Evolutionary conservation across 805 yeast species (phyloP), one percentile per base, ranked within the genome.

Genomic region (Zygosaccharomyces kombuchaensis): DNA sequence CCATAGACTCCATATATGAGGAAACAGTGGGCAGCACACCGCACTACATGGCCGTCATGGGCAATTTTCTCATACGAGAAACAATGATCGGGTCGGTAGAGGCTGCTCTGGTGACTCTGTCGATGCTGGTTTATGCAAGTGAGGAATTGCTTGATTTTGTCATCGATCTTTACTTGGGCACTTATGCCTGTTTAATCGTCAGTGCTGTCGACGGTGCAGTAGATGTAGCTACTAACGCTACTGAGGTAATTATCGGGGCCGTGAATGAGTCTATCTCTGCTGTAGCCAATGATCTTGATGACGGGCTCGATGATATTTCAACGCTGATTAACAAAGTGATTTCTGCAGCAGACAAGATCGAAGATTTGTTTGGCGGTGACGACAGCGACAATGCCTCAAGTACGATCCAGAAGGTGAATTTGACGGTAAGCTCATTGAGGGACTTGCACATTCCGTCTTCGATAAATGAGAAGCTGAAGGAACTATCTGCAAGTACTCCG

Each of bases 121-220:
- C 71, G 1, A 46, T 80, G 39, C 55, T 79, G 9, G 59, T 87
- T 0, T 75, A 78, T 0, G 83, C 80, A 0, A 67, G 82, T 6
- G 82, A 85, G 54, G 71, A 74, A 34, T 51, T 89, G 34, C 60
- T 87, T 0, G 58, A 78, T 3, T 87, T 91, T 58, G 68, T 79
- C 6, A 67, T 91, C 7, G 88, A 89, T 26, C 56, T 91, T 52
- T 77, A 84, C 39, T 63, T 89, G 2, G 98, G 97, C 0, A 93
- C 98, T 0, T 87, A 87, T 64, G 82, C 84, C 0, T 93, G 99
- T 63, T 69, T 93, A 10, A 62, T 88, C 10, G 78, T 85, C 0
- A 82, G 93, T 4, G 78, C 89, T 0, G 71, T 90, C 6, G 82
- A 79, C 56, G 87, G 90, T 2, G 75, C 86, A 0, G 83, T 82